Conservation (phyloP, 2,329 filamentous ascomycete genomes). For the Trichoderma citrinoviride region DNA sequence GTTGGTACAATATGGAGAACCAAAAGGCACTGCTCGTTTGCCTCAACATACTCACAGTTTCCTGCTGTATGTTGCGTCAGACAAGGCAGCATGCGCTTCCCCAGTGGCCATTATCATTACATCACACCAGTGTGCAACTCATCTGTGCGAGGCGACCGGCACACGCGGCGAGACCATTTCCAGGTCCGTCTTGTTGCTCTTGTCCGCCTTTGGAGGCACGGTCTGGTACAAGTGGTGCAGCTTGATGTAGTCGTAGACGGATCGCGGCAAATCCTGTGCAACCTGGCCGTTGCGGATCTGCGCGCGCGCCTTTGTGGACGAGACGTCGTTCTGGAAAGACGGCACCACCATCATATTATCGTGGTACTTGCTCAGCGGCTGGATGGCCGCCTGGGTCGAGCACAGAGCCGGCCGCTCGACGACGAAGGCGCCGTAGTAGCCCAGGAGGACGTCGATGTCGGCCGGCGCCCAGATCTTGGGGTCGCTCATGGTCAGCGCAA, state of each 20-base stretch:
- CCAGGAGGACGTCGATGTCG: constrained; percentile 81
- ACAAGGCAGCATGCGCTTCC: no score
- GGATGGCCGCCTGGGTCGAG: constrained; percentile 78
- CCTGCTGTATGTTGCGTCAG: not conserved
- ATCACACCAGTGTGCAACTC: not conserved
- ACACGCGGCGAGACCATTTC: constrained; percentile 13
- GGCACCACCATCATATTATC: constrained; percentile 81
- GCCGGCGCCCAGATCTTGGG: constrained; percentile 73
- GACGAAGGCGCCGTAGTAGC: constrained; percentile 74
- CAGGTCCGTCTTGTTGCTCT: constrained; percentile 1
- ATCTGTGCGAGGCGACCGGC: constrained; percentile 15
- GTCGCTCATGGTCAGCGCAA: constrained; percentile 67
- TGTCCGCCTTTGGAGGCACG: constrained; percentile 7
- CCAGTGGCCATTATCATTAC: no score
- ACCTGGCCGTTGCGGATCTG: constrained; percentile 75
- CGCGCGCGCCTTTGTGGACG: constrained; percentile 72
- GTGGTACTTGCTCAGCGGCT: constrained; percentile 70
- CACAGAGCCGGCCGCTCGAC: constrained; percentile 74
- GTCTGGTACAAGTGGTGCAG: constrained; percentile 61
- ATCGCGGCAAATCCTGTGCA: constrained; percentile 67
- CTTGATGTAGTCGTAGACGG: constrained; percentile 69
- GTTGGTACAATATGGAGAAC: not conserved
- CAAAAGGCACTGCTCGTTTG: not conserved
- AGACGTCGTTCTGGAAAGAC: constrained; percentile 81
- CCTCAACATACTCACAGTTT: not conserved